Evolutionary conservation across 2,329 filamentous ascomycete genomes (phyloP), one percentile per base, ranked within the genome.

Genomic region (Epichloe coenophiala): DNA sequence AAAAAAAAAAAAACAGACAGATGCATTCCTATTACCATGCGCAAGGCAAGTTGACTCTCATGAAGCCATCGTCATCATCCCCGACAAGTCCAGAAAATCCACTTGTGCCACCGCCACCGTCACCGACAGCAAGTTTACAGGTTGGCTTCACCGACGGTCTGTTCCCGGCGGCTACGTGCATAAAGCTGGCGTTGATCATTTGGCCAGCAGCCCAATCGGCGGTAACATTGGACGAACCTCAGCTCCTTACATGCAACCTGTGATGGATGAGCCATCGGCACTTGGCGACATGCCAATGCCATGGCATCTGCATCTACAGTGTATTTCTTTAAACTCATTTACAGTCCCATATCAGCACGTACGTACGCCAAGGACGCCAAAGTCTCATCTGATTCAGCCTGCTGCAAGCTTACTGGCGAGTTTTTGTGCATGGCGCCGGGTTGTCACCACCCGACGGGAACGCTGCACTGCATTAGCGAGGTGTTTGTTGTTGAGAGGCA

Each of bases 141-240:
- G 45, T 47, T 50, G 46, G 46, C 51, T 44, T 58, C 57, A 55
- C 56, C 57, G 56, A 57, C 53, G 53, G 53, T 53, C 51, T 57
- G 53, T 56, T 51, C 49, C 35, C 53, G 51, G 55, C 55, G 51
- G 54, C 51, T 56, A 55, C 45, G 44, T 56, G 57, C 57, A 55
- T 53, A 40, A 48, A 45, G 45, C 49, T 42, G 49, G 49, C 40
- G 50, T 53, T 54, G 37, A 54, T 55, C 51, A 56, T 52, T 55
- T 48, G 47, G 51, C 50, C 54, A 46, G 45, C 50, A 51, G 33
- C 33, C 55, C 55, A 55, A 53, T 54, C 37, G 50, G 49, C 45
- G 49, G 45, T 45, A 48, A 38, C 11, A 35, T 35, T 40, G 50
- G 45, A 48, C 23, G 33, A 48, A 51, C 19, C 21, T 45, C 21